Evolutionary conservation across 1,139 yeast genomes (phyloP).

Genomic region (Blastobotrys niveus): DNA sequence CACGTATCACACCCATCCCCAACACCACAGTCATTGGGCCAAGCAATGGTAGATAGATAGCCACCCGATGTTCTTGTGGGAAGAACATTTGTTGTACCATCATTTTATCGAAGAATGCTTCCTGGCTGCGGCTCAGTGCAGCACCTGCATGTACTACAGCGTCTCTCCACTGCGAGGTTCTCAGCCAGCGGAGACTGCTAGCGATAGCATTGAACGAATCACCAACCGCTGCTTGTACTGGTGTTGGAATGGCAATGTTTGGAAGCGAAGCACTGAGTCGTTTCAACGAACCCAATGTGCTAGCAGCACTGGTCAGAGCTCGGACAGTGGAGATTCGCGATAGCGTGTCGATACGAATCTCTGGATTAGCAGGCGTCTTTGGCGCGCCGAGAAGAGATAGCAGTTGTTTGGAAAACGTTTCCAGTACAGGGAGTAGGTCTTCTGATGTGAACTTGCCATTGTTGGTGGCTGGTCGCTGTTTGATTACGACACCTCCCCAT

Average conservation of each 20-base stretch:
- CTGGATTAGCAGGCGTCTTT: slow-evolving; percentile 48
- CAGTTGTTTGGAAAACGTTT: slow-evolving; percentile 68
- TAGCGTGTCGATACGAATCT: slow-evolving; percentile 58
- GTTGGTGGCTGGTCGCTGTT: slow-evolving; percentile 23
- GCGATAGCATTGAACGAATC: slow-evolving; percentile 38
- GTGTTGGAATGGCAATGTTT: slow-evolving; percentile 75
- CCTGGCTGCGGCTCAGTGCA: slow-evolving; percentile 55
- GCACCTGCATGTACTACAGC: slow-evolving; percentile 52
- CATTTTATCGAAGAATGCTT: slow-evolving; percentile 85
- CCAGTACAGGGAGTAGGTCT: slow-evolving; percentile 55
- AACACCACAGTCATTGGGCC: slow-evolving; percentile 82
- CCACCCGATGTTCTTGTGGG: slow-evolving; percentile 92
- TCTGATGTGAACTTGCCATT: slow-evolving; percentile 36
- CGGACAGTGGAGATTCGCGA: slow-evolving; percentile 52
- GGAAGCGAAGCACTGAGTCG: slow-evolving; percentile 63
- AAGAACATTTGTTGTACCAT: slow-evolving; percentile 94
- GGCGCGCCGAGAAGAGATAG: slow-evolving; percentile 70
- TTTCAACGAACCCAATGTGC: slow-evolving; percentile 63
- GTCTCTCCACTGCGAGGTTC: slow-evolving; percentile 36
- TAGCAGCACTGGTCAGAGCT: slow-evolving; percentile 46
- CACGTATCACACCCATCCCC: slow-evolving; percentile 48
- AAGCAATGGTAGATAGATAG: slow-evolving; percentile 81
- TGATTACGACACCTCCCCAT: slow-evolving; percentile 63
- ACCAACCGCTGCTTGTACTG: slow-evolving; percentile 48
- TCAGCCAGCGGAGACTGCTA: slow-evolving; percentile 33